These are phyloP conservation scores for Protea cynaroides DNA, from an alignment of 164 flowering plant species.

Conservation along the genomic window DNA sequence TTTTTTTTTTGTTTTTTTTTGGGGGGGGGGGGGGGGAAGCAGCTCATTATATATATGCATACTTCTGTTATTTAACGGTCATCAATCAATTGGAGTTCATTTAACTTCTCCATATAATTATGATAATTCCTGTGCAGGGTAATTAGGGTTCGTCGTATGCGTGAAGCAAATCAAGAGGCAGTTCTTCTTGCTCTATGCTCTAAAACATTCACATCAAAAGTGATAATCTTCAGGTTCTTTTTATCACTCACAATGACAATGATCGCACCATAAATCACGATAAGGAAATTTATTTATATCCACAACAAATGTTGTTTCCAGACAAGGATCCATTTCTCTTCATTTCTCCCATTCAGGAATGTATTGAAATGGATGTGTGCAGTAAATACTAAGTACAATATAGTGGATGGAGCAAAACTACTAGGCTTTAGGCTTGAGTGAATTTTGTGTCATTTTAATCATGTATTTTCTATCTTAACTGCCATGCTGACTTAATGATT, in stretches of 20 bases:
- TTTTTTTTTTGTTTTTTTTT: no score
- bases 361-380: neutral
- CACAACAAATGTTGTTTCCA: neutral
- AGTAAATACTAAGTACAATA: neutral
- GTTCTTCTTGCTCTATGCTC: conserved; percentile 92
- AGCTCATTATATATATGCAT: no score
- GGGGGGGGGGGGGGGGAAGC: no score
- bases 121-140: conserved; percentile 45
- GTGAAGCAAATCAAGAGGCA: conserved; percentile 89
- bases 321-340: neutral
- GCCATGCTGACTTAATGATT: conserved; percentile 8
- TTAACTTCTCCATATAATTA: neutral
- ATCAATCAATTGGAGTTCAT: neutral
- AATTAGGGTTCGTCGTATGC: conserved; percentile 72
- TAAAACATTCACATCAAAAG: conserved; percentile 77
- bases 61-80: neutral
- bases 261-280: neutral
- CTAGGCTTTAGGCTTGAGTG: neutral
- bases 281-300: neutral
- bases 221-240: conserved; percentile 80
- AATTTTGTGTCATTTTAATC: neutral
- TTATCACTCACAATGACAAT: neutral
- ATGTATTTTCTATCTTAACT: neutral
- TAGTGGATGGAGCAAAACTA: neutral
- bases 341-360: neutral